These are phyloP conservation scores for Lactifluus rugatus DNA, from an alignment of 768 basidiomycete genomes.

Conservation along the genomic window DNA sequence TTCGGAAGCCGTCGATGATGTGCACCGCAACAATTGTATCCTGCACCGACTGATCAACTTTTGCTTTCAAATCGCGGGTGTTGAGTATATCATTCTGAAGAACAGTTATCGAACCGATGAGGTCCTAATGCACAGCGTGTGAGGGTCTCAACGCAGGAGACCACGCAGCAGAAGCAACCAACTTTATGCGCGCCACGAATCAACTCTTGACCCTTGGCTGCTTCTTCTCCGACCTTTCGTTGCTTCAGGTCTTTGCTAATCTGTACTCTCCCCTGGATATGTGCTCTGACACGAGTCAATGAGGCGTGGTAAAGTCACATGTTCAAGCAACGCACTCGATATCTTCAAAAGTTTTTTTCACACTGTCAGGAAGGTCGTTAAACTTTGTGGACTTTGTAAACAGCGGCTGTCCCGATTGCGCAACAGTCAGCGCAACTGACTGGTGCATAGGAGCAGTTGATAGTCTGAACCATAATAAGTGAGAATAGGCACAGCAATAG, in stretches of 20 bases:
- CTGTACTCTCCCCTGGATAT: slow-evolving; percentile 70
- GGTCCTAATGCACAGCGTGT: slow-evolving; percentile 38
- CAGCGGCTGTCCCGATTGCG: slow-evolving; percentile 26
- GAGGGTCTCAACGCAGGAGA: not conserved
- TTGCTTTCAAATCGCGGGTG: slow-evolving; percentile 60
- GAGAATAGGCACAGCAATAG: not conserved
- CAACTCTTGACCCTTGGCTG: slow-evolving; percentile 60
- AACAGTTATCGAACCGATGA: slow-evolving; percentile 49
- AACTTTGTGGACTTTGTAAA: slow-evolving; percentile 61
- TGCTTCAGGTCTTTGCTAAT: slow-evolving; percentile 73
- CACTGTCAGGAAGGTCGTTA: slow-evolving; percentile 67
- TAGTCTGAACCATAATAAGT: slow-evolving; percentile 12
- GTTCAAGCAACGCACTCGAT: slow-evolving; percentile 48
- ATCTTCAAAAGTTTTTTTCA: slow-evolving; percentile 52
- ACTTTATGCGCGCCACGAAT: slow-evolving; percentile 63
- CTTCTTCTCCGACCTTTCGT: slow-evolving; percentile 65
- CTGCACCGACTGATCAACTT: slow-evolving; percentile 69
- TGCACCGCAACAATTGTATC: slow-evolving; percentile 71
- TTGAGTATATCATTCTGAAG: slow-evolving; percentile 58
- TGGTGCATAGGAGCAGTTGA: slow-evolving; percentile 1
- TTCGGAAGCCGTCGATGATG: slow-evolving; percentile 69
- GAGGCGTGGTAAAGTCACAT: slow-evolving; percentile 5
- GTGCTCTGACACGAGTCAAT: slow-evolving; percentile 34
- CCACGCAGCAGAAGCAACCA: not conserved
- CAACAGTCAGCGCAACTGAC: slow-evolving; percentile 6